These are phyloP conservation scores for Nemania diffusa DNA, from an alignment of 2,329 filamentous ascomycete genomes.

Conservation along the genomic window DNA sequence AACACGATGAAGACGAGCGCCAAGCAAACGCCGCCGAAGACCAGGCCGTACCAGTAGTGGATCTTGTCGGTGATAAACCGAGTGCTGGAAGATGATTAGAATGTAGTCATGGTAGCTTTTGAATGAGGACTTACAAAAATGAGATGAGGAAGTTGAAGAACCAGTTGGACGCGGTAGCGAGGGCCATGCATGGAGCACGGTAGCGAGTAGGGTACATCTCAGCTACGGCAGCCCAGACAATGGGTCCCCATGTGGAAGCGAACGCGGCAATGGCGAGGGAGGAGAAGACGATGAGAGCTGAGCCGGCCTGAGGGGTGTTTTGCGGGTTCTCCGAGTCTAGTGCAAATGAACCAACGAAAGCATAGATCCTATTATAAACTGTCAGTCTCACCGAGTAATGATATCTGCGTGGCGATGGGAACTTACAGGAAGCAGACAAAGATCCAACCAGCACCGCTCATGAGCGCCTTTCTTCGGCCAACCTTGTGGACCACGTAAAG, in stretches of 20 bases:
- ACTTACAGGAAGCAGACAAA: constrained; percentile 61
- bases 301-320: constrained; percentile 61
- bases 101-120: neutral
- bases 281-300: constrained; percentile 73
- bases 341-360: constrained; percentile 60
- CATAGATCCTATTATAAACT: constrained; percentile 54
- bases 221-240: constrained; percentile 73
- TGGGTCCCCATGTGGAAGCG: constrained; percentile 76
- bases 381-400: neutral
- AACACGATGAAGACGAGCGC: constrained; percentile 73
- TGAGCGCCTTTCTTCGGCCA: constrained; percentile 71
- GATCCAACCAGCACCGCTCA: constrained; percentile 71
- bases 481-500: constrained; percentile 73
- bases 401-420: neutral
- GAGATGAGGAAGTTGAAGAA: constrained; percentile 71
- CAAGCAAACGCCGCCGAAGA: constrained; percentile 75
- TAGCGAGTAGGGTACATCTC: constrained; percentile 72
- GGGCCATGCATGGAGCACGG: constrained; percentile 63
- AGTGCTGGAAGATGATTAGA: constrained; percentile 56
- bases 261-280: constrained; percentile 75
- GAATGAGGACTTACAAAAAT: constrained; percentile 54
- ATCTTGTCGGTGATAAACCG: constrained; percentile 78
- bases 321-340: constrained; percentile 55
- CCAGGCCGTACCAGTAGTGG: constrained; percentile 75
- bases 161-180: constrained; percentile 70